A percentile compares a stretch with the other conserved stretches of the same genome.
These are phyloP conservation scores for Zasmidium cellare DNA, from an alignment of 2,329 filamentous ascomycete genomes.

Conservation along the genomic window DNA sequence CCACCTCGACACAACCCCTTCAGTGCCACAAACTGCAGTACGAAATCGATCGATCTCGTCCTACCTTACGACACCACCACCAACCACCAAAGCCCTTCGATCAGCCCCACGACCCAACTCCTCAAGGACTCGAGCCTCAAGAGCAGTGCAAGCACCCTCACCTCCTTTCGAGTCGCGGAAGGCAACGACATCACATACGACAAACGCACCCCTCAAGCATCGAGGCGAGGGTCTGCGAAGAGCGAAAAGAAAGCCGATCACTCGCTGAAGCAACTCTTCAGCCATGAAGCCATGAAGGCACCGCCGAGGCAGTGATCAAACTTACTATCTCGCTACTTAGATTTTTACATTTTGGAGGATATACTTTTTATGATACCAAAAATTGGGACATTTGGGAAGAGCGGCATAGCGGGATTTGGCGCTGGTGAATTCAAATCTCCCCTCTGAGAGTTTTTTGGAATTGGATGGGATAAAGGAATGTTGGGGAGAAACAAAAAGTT, in stretches of 20 bases:
- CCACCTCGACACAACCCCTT: slow-evolving; percentile 42
- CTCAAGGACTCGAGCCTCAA: slow-evolving; percentile 32
- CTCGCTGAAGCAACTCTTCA: slow-evolving; percentile 36
- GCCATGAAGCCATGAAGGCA: slow-evolving; percentile 35
- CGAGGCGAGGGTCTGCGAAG: slow-evolving; percentile 5
- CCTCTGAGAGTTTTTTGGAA: not conserved
- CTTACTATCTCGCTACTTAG: not conserved
- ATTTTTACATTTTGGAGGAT: not conserved
- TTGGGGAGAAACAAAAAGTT: slow-evolving; percentile 1
- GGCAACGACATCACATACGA: slow-evolving; percentile 28
- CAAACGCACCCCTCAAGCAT: slow-evolving; percentile 15
- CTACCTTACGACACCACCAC: slow-evolving; percentile 35
- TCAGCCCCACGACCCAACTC: slow-evolving; percentile 20
- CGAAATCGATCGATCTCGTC: slow-evolving; percentile 44
- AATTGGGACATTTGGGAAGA: not conserved
- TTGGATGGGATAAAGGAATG: not conserved
- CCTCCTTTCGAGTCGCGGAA: slow-evolving; percentile 32
- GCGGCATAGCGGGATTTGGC: not conserved
- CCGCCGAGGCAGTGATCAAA: slow-evolving; percentile 15
- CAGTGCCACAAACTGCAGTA: slow-evolving; percentile 38
- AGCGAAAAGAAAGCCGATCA: slow-evolving; percentile 17
- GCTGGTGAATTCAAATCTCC: not conserved
- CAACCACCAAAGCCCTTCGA: slow-evolving; percentile 7
- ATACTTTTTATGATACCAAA: not conserved
- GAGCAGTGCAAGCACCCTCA: slow-evolving; percentile 34